Evolutionary conservation across 2,329 filamentous ascomycete genomes (phyloP).

Genomic region (Pseudogymnoascus sp.): DNA sequence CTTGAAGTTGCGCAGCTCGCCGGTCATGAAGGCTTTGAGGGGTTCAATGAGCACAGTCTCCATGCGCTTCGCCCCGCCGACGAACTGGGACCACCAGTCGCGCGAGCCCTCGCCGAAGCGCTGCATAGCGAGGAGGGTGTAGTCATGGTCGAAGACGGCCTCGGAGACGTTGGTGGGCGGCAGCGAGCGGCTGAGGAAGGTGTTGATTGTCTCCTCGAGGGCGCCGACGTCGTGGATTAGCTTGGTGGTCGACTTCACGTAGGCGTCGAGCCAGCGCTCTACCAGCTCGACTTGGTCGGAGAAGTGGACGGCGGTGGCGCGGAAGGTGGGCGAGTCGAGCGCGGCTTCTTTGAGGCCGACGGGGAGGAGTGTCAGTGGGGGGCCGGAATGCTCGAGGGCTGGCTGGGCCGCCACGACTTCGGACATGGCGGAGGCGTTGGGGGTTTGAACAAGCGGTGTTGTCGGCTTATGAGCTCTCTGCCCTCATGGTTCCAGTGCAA

Average conservation of each 20-base stretch:
- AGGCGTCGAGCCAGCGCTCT: conserved; percentile 83
- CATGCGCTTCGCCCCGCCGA: conserved; percentile 68
- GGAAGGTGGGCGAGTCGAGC: conserved; percentile 92
- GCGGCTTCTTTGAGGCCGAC: conserved; percentile 90
- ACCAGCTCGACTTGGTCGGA: conserved; percentile 84
- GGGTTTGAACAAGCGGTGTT: not conserved
- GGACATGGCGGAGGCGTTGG: not conserved
- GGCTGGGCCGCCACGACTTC: not conserved
- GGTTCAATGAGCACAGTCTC: conserved; percentile 75
- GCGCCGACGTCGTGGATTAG: conserved; percentile 59
- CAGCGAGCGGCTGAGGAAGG: conserved; percentile 67
- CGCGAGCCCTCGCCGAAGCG: conserved; percentile 76
- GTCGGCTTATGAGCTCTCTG: not conserved
- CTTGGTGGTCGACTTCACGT: conserved; percentile 54
- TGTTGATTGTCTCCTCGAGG: conserved; percentile 73
- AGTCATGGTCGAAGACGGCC: conserved; percentile 87
- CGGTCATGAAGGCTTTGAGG: conserved; percentile 66
- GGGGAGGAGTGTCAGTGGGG: conserved; percentile 39
- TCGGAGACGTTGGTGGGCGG: conserved; percentile 70
- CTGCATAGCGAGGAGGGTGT: conserved; percentile 79
- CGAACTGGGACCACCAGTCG: conserved; percentile 76
- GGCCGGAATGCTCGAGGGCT: conserved; percentile 15
- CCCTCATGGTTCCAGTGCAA: not conserved
- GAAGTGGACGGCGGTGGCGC: conserved; percentile 78
- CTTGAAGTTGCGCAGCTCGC: conserved; percentile 79